phyloP scores from a whole-genome alignment of 2,329 filamentous ascomycete genomes.

The Dactylellina sp. region DNA sequence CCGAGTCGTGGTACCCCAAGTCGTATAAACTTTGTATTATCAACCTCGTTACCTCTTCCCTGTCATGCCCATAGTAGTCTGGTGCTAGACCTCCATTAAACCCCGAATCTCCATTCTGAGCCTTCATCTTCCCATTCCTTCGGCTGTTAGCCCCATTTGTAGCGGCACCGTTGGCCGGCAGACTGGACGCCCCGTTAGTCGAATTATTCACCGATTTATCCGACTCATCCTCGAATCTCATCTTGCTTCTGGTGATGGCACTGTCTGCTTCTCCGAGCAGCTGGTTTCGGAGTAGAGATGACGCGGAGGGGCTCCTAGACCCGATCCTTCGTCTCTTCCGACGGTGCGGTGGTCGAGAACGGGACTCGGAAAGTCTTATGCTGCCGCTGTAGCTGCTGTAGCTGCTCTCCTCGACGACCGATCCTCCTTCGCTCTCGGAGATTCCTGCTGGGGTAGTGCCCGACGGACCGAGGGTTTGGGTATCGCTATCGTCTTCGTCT shows the following conservation, averaged over 20 bases:
- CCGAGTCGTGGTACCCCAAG: constrained; percentile 84
- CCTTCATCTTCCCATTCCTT: constrained; percentile 43
- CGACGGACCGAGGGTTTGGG: constrained; percentile 50
- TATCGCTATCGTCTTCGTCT: constrained; percentile 55
- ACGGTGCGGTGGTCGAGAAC: constrained; percentile 44
- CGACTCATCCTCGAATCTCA: constrained; percentile 56
- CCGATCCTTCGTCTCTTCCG: constrained; percentile 53
- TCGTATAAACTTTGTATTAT: constrained; percentile 91
- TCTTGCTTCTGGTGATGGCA: constrained; percentile 34
- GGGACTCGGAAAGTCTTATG: constrained; percentile 39
- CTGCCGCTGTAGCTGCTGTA: constrained; percentile 47
- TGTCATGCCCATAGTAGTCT: constrained; percentile 82
- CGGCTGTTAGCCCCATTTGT: constrained; percentile 37
- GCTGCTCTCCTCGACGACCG: constrained; percentile 47
- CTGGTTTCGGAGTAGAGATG: constrained; percentile 54
- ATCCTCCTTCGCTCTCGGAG: constrained; percentile 52
- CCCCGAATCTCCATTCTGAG: constrained; percentile 28
- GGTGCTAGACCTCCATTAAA: constrained; percentile 37
- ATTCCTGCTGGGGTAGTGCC: constrained; percentile 47
- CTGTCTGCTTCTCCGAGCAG: constrained; percentile 52
- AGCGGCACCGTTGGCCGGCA: constrained; percentile 35
- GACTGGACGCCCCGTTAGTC: constrained; percentile 42
- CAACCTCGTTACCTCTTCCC: constrained; percentile 91
- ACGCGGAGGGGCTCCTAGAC: constrained; percentile 54
- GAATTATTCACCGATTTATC: constrained; percentile 38